Evolutionary conservation across 2,329 filamentous ascomycete genomes (phyloP), one percentile per base, ranked within the genome.

Genomic region (Berkeleyomyces rouxiae): DNA sequence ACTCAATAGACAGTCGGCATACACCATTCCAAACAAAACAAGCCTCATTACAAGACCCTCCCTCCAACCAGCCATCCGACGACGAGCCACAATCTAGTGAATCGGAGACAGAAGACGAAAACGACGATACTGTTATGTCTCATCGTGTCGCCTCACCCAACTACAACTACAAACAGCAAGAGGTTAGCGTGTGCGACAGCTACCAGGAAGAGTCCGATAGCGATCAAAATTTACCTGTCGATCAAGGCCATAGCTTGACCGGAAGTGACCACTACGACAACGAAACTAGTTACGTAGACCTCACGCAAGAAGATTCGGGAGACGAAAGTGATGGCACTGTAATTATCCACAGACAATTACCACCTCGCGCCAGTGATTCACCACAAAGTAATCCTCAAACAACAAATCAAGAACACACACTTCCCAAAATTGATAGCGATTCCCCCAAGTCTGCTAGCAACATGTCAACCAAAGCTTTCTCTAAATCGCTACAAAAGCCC

Each of bases 251-350:
- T 23, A 55, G 51, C 23, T 31, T 10, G 39, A 3, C 9, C 4
- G 36, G 51, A 55, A 31, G 51, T 36, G n/a, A 62, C 36, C 47
- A 44, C 11, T 9, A 40, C 43, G 51, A 49, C 16, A 58, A 64
- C 23, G 49, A 61, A 61, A 33, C 39, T 36, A 36, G 9, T 9
- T 55, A 11, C 23, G 57, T 55, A 13, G 46, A 39, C 33, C 37
- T 42, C 7, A 36, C 3, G n/a, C 16, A 46, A 33, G 43, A 58
- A n/a, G 43, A 61, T 36, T 16, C 16, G 10, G 16, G 37, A 3
- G 49, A 60, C 43, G 63, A 61, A 10, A 44, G 55, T 11, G 49
- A 57, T 9, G 49, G 58, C 47, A 61, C 39, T 13, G 39, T 44
- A 3, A 61, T 39, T 11, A 55, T 44, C 33, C 57, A 61, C 5